Evolutionary conservation across 2,329 filamentous ascomycete species (phyloP).

Genomic region (Incumbomyces delicatus): DNA sequence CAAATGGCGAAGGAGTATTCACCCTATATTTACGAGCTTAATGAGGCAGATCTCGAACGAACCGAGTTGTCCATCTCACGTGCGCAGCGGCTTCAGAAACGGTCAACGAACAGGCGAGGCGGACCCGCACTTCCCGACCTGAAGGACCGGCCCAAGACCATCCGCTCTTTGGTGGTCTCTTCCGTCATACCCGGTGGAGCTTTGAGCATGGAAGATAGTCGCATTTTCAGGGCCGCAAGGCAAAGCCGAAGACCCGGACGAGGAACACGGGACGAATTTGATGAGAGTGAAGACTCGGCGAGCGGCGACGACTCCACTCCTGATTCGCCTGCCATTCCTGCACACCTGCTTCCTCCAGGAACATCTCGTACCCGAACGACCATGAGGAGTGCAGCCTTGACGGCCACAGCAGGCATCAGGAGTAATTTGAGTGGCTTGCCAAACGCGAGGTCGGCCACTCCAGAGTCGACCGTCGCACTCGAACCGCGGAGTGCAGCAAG

Average conservation of each 20-base stretch:
- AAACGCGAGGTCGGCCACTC: slow-evolving; percentile 70
- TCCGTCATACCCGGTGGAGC: slow-evolving; percentile 85
- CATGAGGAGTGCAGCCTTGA: slow-evolving; percentile 79
- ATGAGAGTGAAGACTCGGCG: slow-evolving; percentile 83
- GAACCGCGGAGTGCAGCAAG: slow-evolving; percentile 61
- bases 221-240: slow-evolving; percentile 70
- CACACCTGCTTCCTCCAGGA: slow-evolving; percentile 56
- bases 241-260: slow-evolving; percentile 46
- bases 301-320: slow-evolving; percentile 72
- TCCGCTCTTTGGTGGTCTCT: slow-evolving; percentile 84
- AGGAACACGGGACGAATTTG: slow-evolving; percentile 50
- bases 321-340: slow-evolving; percentile 69
- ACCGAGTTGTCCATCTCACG: slow-evolving; percentile 88
- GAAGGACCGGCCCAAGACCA: slow-evolving; percentile 86
- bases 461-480: slow-evolving; percentile 57
- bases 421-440: slow-evolving; percentile 54
- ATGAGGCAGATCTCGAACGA: slow-evolving; percentile 76
- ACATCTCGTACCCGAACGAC: slow-evolving; percentile 70
- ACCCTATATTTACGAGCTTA: slow-evolving; percentile 88
- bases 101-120: slow-evolving; percentile 85
- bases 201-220: slow-evolving; percentile 67
- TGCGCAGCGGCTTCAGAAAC: slow-evolving; percentile 88
- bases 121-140: slow-evolving; percentile 91
- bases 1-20: slow-evolving; percentile 90
- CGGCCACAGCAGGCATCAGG: slow-evolving; percentile 76